A percentile compares a stretch with the other conserved stretches of the same genome.
phyloP scores from a whole-genome alignment of 805 yeast species.

The Teunomyces kruisii region DNA sequence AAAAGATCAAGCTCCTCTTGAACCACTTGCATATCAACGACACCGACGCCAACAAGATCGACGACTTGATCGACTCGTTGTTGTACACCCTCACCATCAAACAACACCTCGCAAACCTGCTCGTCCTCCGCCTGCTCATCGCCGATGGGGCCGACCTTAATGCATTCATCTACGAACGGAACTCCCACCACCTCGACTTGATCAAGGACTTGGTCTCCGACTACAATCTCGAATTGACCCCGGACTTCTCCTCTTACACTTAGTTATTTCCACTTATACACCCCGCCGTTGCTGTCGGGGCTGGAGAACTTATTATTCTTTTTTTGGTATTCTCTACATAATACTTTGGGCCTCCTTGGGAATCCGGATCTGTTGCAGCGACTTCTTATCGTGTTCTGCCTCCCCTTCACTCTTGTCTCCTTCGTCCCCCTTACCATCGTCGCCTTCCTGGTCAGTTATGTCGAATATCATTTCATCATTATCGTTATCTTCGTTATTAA shows the following conservation, averaged over 20 bases:
- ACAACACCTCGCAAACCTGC: constrained; percentile 33
- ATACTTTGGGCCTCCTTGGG: constrained; percentile 6
- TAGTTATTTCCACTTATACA: not conserved
- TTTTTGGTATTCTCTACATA: constrained; percentile 1
- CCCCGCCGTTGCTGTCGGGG: too few relatives aligned
- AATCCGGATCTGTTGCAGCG: constrained; percentile 4
- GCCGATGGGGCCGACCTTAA: constrained; percentile 19
- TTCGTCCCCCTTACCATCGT: not conserved
- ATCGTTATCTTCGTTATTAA: constrained; percentile 7
- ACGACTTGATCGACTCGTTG: constrained; percentile 66
- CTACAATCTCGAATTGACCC: constrained; percentile 12
- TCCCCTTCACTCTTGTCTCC: not conserved
- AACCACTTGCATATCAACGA: not conserved
- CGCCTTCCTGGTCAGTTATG: constrained; percentile 17
- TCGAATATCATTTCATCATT: constrained; percentile 21
- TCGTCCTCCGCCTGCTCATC: constrained; percentile 12
- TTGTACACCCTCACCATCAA: constrained; percentile 57
- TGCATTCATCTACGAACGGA: constrained; percentile 23
- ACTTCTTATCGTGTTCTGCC: not conserved
- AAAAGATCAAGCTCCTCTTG: not conserved
- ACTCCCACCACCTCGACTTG: constrained; percentile 16
- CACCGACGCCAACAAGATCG: constrained; percentile 43
- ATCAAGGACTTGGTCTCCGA: constrained; percentile 13
- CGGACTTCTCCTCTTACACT: constrained; percentile 7
- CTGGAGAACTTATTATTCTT: too few relatives aligned